Base-by-base conservation (phyloP, 306 rosid genomes). In the Abrus precatorius region DNA sequence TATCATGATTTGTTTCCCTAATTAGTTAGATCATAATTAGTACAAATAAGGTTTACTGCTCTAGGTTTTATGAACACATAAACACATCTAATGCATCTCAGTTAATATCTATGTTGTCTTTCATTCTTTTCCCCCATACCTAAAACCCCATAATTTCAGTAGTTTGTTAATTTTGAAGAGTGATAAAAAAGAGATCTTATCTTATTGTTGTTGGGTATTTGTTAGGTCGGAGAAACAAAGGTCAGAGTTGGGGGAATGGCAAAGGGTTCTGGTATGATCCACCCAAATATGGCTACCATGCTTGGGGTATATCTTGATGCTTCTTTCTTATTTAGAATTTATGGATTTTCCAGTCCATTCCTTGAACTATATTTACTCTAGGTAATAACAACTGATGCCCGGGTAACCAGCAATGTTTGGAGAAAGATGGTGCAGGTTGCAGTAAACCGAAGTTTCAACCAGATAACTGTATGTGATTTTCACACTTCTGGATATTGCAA, bases 211-310 rank as follows among this genome's bases (percentile, higher is more conserved):
- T 81, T 77, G 65, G 82, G 50, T 59, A 77, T 84, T 83, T 69
- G 63, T 63, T 74, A 95, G 99, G 86, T 93, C 87, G 97, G 96
- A 75, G 89, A 88, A 48, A 84, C 86, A 59, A 91, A 76, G 69
- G 82, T 95, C 65, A 88, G 90, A 81, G 62, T 95, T 72, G 99
- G 98, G 74, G 99, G 98, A 72, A 95, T 95, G 97, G 94, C 99
- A 48, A 93, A 95, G 81, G 99, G 99, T 75, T 95, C 98, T 28
- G 99, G 99, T 76, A 95, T 95, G 99, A 95, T 95, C 86, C 99
- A 95, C 83, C 99, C 98, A 79, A 91, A 93, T 84, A 95, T 95
- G 99, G 99, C 98, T 81, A 93, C 98, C 82, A 78, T 95, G 98
- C 97, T 95, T 34, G 99, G 98, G 66, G 99, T 93, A 89, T 60